phyloP scores from a whole-genome alignment of 352 stramenopile species.

The Phytophthora multivora region DNA sequence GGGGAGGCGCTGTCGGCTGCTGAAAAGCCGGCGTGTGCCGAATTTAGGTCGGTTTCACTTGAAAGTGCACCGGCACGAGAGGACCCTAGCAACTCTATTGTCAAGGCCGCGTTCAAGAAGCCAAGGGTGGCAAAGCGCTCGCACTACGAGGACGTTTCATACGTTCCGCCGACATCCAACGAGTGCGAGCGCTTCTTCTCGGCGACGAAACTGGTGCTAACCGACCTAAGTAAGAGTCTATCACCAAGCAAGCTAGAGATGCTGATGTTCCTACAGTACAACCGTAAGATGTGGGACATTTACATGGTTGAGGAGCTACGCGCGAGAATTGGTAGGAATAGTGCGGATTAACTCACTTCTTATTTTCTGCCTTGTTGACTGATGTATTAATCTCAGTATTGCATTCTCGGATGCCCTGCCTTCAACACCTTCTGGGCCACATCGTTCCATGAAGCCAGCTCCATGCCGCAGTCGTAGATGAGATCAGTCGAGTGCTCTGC shows the following conservation, averaged over 20 bases:
- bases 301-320: too few species aligned
- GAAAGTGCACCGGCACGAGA: neutral
- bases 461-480: slow-evolving; percentile 33
- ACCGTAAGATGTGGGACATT: too few species aligned
- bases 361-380: too few species aligned
- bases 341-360: too few species aligned
- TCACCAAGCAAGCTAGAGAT: neutral
- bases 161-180: neutral
- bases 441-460: slow-evolving; percentile 33
- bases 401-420: too few species aligned
- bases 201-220: neutral
- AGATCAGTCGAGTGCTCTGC: slow-evolving; percentile 35
- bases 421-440: slow-evolving; percentile 43
- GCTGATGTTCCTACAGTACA: neutral
- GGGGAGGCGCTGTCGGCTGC: neutral
- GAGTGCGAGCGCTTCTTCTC: neutral
- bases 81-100: neutral
- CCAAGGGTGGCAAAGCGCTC: neutral
- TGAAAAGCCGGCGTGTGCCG: neutral
- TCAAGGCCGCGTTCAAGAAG: neutral
- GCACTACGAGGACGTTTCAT: neutral
- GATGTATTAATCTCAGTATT: too few species aligned
- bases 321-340: too few species aligned
- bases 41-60: neutral
- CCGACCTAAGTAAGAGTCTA: neutral